Evolutionary conservation across 352 stramenopile genomes (phyloP), one percentile per base, ranked within the genome.

Genomic region (Globisporangium megalacanthum): DNA sequence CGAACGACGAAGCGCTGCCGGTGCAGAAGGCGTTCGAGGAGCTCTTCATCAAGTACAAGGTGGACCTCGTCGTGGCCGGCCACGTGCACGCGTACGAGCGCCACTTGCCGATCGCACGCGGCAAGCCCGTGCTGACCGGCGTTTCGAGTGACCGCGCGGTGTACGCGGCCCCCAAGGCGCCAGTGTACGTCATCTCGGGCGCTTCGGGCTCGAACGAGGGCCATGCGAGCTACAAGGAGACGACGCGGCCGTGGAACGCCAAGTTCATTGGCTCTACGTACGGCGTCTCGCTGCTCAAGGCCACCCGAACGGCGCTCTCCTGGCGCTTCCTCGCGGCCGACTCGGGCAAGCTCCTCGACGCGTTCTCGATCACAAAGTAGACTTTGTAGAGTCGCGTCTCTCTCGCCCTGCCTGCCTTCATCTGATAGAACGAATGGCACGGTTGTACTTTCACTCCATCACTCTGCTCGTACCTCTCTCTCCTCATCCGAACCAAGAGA

Each of bases 81-180:
- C 89, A 97, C 62, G 64, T 90, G 29, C 89, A 97, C 65, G 80
- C 75, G 42, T 97, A 94, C 61, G 81, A 96, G 60, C 75, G 87
- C 3, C 70, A 89, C 6, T 64, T 86, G 2, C 86, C 85, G 2
- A 73, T 92, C 44, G 65, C 62, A 0, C 66, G 78, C 13, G 70
- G 61, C 58, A 61, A 70, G n/a, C 54, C 71, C 4, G 60, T 89
- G 1, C 54, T 68, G 10, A 56, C 70, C 19, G 80, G 77, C 13
- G 74, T 88, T 46, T 86, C 73, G 20, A 17, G 49, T 0, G 75
- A 90, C 54, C 62, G 59, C 20, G 83, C 66, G 9, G 66, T 62
- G 20, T 95, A 92, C 61, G 58, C 64, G 15, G 79, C 85, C 51
- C 77, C 79, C 0, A 58, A 73, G 42, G 77, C 82, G 0, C 79